Percentiles rank a stretch among this genome's conserved stretches.
These are phyloP conservation scores for Gillenia trifoliata DNA, from an alignment of 306 rosid genomes.

Conservation along the genomic window DNA sequence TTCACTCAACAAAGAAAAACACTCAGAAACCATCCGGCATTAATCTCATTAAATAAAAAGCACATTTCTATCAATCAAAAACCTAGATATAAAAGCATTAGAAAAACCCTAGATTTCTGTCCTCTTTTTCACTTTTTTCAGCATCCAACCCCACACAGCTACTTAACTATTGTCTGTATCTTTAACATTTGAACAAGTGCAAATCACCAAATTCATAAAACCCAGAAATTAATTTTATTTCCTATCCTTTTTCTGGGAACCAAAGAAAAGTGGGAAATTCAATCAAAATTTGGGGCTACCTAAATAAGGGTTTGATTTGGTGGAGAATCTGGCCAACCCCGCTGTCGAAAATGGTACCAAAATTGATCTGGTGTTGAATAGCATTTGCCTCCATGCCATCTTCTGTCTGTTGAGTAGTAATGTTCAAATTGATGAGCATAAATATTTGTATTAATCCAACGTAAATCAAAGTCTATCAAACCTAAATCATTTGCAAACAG, in stretches of 20 bases:
- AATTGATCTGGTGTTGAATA: conserved; percentile 16
- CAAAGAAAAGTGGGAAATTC: neutral
- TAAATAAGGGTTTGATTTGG: conserved; percentile 45
- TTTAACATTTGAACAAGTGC: neutral
- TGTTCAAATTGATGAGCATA: neutral
- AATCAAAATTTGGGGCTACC: conserved; percentile 38
- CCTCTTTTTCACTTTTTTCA: neutral
- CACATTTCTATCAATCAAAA: too few relatives aligned
- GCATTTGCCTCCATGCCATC: conserved; percentile 46
- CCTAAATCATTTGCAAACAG: neutral
- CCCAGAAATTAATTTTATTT: too few relatives aligned
- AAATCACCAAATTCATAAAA: neutral
- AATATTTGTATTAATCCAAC: too few relatives aligned
- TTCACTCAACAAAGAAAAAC: too few relatives aligned
- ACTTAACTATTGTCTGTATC: too few relatives aligned
- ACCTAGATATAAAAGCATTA: neutral
- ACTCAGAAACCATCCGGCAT: too few relatives aligned
- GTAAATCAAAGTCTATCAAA: neutral
- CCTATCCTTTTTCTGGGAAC: neutral
- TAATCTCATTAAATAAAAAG: too few relatives aligned
- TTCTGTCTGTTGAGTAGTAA: neutral
- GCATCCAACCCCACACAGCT: neutral
- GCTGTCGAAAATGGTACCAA: conserved; percentile 15
- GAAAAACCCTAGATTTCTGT: neutral
- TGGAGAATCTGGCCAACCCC: conserved; percentile 50